These are phyloP conservation scores for Stagonosporopsis chrysanthemi DNA, from an alignment of 2,329 filamentous ascomycete genomes.

Conservation along the genomic window DNA sequence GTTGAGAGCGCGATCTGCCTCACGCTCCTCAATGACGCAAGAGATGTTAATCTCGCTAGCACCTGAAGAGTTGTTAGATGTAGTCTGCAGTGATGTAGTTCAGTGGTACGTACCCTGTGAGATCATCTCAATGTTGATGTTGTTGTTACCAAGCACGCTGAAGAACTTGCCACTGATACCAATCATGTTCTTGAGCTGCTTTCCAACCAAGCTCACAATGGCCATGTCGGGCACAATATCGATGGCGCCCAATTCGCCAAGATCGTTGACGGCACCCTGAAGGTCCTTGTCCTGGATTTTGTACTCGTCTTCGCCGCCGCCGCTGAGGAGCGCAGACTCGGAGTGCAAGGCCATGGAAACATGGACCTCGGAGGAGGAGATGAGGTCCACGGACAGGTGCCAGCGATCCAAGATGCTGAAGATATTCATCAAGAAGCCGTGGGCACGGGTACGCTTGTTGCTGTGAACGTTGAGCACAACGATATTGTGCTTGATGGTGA, in stretches of 20 bases:
- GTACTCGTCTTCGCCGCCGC: slow-evolving; percentile 57
- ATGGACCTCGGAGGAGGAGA: slow-evolving; percentile 95
- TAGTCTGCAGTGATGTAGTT: background rate
- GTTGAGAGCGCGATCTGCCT: slow-evolving; percentile 92
- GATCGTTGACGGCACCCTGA: slow-evolving; percentile 67
- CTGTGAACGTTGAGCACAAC: slow-evolving; percentile 97
- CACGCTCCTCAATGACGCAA: slow-evolving; percentile 90
- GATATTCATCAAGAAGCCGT: slow-evolving; percentile 93
- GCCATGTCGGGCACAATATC: slow-evolving; percentile 92
- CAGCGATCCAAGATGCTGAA: slow-evolving; percentile 90
- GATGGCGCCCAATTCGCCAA: slow-evolving; percentile 84
- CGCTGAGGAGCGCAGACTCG: slow-evolving; percentile 64
- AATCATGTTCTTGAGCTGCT: slow-evolving; percentile 95
- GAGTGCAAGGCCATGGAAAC: slow-evolving; percentile 96
- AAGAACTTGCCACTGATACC: slow-evolving; percentile 96
- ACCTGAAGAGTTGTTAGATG: slow-evolving; percentile 60
- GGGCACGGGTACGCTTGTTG: slow-evolving; percentile 94
- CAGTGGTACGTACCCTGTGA: slow-evolving; percentile 77
- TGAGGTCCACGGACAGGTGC: slow-evolving; percentile 90
- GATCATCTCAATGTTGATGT: slow-evolving; percentile 99
- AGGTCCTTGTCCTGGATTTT: slow-evolving; percentile 57
- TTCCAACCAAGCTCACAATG: slow-evolving; percentile 91
- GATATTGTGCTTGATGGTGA: slow-evolving; percentile 97
- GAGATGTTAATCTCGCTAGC: slow-evolving; percentile 99
- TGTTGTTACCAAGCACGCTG: slow-evolving; percentile 88